Conservation (phyloP, 75 land plant genomes). For the Azolla pinnata region DNA sequence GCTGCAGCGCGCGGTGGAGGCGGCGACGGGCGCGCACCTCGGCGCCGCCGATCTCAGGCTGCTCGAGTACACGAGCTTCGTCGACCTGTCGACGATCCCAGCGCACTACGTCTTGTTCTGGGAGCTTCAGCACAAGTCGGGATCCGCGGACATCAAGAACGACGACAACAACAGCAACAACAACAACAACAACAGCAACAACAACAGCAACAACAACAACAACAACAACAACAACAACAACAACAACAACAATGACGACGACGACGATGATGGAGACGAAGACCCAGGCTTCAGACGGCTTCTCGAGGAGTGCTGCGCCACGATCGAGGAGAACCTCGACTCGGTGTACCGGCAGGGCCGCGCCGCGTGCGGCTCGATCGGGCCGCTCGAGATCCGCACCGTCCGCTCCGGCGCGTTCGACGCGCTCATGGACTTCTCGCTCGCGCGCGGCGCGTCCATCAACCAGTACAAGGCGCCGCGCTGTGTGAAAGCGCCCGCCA, state of each 20-base stretch:
- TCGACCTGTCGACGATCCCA: slow-evolving; percentile 11
- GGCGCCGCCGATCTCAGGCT: slow-evolving; percentile 5
- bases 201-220: neutral
- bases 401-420: slow-evolving; percentile 5
- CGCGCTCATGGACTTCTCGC: slow-evolving; percentile 1
- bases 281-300: neutral
- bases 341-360: slow-evolving; percentile 45
- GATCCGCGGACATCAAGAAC: neutral
- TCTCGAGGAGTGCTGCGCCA: slow-evolving; percentile 37
- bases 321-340: slow-evolving; percentile 52
- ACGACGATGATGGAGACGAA: neutral
- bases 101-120: slow-evolving; percentile 25
- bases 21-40: slow-evolving; percentile 3
- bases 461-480: slow-evolving; percentile 59
- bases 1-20: slow-evolving; percentile 12
- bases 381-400: slow-evolving; percentile 15
- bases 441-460: slow-evolving; percentile 16
- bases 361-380: neutral
- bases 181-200: neutral
- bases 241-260: neutral
- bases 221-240: neutral
- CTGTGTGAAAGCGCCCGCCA: slow-evolving; percentile 42
- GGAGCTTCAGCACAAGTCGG: slow-evolving; percentile 10
- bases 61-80: slow-evolving; percentile 16
- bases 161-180: neutral